Conservation (phyloP, 2,329 filamentous ascomycete species). For the Pseudopithomyces maydicus region DNA sequence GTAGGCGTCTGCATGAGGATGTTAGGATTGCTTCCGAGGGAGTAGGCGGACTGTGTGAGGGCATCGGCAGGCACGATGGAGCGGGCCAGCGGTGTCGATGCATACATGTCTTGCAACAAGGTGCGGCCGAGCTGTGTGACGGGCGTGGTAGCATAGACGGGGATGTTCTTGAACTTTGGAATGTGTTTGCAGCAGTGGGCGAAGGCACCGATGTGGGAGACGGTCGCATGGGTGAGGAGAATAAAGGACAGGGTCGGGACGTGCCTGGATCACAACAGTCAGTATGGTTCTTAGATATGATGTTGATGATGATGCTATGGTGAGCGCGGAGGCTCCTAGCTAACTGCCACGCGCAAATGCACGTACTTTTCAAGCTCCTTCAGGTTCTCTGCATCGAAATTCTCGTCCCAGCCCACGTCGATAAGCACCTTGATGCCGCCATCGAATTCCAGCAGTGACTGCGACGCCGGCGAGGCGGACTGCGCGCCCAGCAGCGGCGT, state of each 20-base stretch:
- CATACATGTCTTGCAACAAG: conserved; percentile 88
- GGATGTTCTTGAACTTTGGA: conserved; percentile 87
- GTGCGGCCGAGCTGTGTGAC: conserved; percentile 93
- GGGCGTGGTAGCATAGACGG: conserved; percentile 90
- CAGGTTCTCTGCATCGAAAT: conserved; percentile 81
- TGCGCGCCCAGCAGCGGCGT: conserved; percentile 90
- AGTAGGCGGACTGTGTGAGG: conserved; percentile 67
- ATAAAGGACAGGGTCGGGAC: conserved; percentile 90
- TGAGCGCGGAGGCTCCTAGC: conserved; percentile 3
- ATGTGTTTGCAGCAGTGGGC: conserved; percentile 98
- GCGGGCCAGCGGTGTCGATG: conserved; percentile 84
- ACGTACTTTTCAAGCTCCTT: conserved; percentile 85
- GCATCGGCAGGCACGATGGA: conserved; percentile 77
- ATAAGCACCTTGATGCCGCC: conserved; percentile 94
- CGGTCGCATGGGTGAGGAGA: conserved; percentile 91
- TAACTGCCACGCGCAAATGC: not conserved
- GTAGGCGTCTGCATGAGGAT: conserved; percentile 74
- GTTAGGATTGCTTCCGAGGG: conserved; percentile 47
- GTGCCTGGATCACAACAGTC: conserved; percentile 62
- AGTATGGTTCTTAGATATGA: conserved; percentile 4
- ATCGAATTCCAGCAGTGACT: conserved; percentile 96
- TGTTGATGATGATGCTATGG: not conserved
- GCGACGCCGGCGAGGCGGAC: conserved; percentile 82
- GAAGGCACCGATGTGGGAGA: conserved; percentile 88
- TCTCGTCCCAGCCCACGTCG: conserved; percentile 94